A percentile compares a stretch with the other conserved stretches of the same genome.
Evolutionary conservation across 805 yeast species (phyloP).

Genomic region (Hanseniaspora thailandica): DNA sequence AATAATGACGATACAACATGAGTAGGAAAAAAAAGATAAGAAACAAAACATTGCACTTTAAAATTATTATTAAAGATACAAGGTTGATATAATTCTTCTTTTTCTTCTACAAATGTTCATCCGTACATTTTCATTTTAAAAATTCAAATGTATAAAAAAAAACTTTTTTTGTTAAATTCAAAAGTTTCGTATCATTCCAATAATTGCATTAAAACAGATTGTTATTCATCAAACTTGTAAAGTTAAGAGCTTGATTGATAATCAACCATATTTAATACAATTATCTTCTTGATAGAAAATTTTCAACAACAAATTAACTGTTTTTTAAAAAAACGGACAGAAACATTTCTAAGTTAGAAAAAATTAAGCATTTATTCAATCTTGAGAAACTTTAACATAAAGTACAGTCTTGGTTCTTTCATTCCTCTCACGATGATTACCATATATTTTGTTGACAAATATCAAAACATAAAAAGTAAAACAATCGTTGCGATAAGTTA

Average conservation of each 20-base stretch:
- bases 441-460: neutral
- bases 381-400: slow-evolving; percentile 6
- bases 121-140: neutral
- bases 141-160: neutral
- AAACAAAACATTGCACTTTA: slow-evolving; percentile 10
- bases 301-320: neutral
- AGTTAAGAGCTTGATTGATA: neutral
- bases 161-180: neutral
- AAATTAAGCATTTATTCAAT: neutral
- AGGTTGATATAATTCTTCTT: neutral
- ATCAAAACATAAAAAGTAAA: neutral
- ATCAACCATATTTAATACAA: neutral
- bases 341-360: neutral
- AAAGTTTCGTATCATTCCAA: neutral
- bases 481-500: neutral
- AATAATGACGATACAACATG: neutral
- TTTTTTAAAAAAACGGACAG: neutral
- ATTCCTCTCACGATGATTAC: slow-evolving; percentile 27
- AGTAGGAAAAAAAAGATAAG: neutral
- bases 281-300: neutral
- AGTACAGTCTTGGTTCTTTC: slow-evolving; percentile 31
- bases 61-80: neutral
- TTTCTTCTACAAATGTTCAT: slow-evolving; percentile 1
- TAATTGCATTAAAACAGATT: slow-evolving; percentile 3
- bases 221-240: neutral